These are phyloP conservation scores for Capsicum chinense DNA, from an alignment of 257 asterid genomes.

Conservation along the genomic window DNA sequence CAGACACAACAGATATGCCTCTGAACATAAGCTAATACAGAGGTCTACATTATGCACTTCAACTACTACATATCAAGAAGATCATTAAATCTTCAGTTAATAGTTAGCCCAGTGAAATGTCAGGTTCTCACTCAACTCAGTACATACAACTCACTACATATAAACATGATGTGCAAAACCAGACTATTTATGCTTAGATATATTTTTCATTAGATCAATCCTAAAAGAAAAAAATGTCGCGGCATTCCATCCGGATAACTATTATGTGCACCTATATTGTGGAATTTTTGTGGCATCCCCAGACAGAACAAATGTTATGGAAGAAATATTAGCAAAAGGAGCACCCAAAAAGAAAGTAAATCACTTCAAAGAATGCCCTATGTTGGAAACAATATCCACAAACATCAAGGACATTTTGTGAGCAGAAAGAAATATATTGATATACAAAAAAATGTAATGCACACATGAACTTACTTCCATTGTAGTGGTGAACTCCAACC, in stretches of 20 bases:
- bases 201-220: not conserved
- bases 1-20: not conserved
- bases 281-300: too few species aligned
- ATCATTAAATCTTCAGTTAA: not conserved
- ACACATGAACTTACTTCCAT: slow-evolving; percentile 60
- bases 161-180: not conserved
- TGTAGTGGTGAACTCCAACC: slow-evolving; percentile 77
- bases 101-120: not conserved
- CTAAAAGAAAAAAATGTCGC: not conserved
- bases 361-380: not conserved
- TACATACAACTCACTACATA: not conserved
- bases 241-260: not conserved
- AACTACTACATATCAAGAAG: not conserved
- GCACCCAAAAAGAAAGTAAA: not conserved
- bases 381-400: not conserved
- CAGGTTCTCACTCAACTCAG: not conserved
- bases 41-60: not conserved
- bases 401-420: not conserved
- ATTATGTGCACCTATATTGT: not conserved
- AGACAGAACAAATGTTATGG: not conserved
- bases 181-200: not conserved
- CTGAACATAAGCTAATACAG: not conserved
- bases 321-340: not conserved
- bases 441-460: not conserved
- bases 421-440: not conserved